Conservation (phyloP, 345 rosid genomes). For the Turnera subulata region DNA sequence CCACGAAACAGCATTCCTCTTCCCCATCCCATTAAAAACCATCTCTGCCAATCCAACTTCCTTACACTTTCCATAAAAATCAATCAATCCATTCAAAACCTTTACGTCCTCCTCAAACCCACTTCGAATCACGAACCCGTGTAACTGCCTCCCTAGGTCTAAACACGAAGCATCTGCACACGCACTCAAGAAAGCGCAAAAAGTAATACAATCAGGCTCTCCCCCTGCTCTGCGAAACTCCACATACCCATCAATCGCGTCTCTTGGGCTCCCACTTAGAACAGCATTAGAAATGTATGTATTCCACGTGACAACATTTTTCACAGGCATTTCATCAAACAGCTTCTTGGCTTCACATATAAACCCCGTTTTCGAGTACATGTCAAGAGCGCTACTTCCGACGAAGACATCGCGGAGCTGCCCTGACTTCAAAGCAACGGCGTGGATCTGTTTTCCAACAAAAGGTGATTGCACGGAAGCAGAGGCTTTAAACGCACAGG, state of each 20-base stretch:
- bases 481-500: constrained; percentile 76
- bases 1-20: constrained; percentile 81
- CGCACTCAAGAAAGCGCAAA: constrained; percentile 63
- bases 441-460: constrained; percentile 57
- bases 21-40: constrained; percentile 24
- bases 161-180: constrained; percentile 49
- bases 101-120: constrained; percentile 53
- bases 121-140: constrained; percentile 49
- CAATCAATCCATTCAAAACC: constrained; percentile 66
- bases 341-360: constrained; percentile 48
- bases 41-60: constrained; percentile 26
- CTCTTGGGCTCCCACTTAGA: constrained; percentile 38
- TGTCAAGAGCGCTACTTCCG: constrained; percentile 76
- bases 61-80: constrained; percentile 81
- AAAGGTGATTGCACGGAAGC: constrained; percentile 38
- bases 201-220: constrained; percentile 61
- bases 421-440: constrained; percentile 54
- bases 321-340: constrained; percentile 82
- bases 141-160: constrained; percentile 61
- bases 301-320: constrained; percentile 65
- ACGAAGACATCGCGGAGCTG: constrained; percentile 51
- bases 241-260: constrained; percentile 48
- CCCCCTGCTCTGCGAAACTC: constrained; percentile 53
- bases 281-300: constrained; percentile 70
- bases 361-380: constrained; percentile 58